Conservation (phyloP, 2,329 filamentous ascomycete genomes). For the Thielaviopsis musarum region DNA sequence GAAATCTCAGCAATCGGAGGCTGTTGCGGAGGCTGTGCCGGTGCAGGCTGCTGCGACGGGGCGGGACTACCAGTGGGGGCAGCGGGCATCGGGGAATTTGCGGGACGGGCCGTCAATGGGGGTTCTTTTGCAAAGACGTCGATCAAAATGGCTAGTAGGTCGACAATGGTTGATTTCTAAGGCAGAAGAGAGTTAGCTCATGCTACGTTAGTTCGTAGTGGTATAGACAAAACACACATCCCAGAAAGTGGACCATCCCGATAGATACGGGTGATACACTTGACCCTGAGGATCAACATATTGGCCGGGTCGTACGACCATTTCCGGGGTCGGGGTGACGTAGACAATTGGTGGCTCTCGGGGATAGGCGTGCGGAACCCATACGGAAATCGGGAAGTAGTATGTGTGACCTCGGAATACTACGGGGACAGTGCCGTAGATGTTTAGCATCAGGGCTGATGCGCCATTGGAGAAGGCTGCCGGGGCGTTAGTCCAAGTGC, state of each 20-base stretch:
- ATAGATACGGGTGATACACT: conserved; percentile 89
- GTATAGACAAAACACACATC: conserved; percentile 46
- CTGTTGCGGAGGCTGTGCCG: conserved; percentile 20
- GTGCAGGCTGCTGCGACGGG: conserved; percentile 43
- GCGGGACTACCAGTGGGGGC: conserved; percentile 37
- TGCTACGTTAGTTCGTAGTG: neutral
- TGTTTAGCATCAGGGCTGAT: conserved; percentile 70
- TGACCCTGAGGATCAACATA: conserved; percentile 88
- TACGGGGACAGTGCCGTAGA: conserved; percentile 82
- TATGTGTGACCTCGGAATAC: conserved; percentile 78
- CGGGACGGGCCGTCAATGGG: conserved; percentile 52
- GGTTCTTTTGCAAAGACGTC: conserved; percentile 91
- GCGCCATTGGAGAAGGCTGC: conserved; percentile 75
- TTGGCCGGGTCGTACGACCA: conserved; percentile 81
- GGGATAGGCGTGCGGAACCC: conserved; percentile 85
- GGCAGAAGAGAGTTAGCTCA: conserved; percentile 13
- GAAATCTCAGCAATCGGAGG: conserved; percentile 9
- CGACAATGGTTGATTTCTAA: conserved; percentile 66
- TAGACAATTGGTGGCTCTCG: conserved; percentile 73
- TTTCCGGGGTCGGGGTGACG: conserved; percentile 72
- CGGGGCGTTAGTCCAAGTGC: conserved; percentile 13
- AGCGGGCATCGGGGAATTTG: conserved; percentile 12
- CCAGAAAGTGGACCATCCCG: conserved; percentile 77
- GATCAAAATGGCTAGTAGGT: conserved; percentile 66
- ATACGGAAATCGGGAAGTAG: conserved; percentile 79